A percentile compares a stretch with the other conserved stretches of the same genome.
phyloP scores from a whole-genome alignment of 148 eudicot genomes.

The Heliamphora exappendiculata region DNA sequence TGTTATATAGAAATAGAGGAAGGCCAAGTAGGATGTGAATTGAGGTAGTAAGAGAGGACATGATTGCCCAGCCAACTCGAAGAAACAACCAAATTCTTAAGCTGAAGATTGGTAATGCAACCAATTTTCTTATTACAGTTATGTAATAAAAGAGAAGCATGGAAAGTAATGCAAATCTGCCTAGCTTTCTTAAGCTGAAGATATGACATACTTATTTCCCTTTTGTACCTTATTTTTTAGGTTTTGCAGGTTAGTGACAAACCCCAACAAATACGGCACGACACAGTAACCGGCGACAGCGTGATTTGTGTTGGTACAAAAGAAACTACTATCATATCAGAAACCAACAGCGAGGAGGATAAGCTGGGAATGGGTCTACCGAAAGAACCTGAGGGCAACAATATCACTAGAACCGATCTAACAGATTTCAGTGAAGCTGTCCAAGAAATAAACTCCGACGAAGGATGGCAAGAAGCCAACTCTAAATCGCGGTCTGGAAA shows the following conservation, averaged over 20 bases:
- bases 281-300: slow-evolving; percentile 19
- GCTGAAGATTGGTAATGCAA: too few species aligned
- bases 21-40: not conserved
- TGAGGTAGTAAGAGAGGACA: not conserved
- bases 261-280: slow-evolving; percentile 30
- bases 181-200: not conserved
- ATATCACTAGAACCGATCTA: slow-evolving; percentile 26
- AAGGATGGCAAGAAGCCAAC: slow-evolving; percentile 98
- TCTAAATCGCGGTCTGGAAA: slow-evolving; percentile 57
- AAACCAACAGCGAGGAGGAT: slow-evolving; percentile 22
- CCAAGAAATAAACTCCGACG: slow-evolving; percentile 56
- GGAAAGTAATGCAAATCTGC: not conserved
- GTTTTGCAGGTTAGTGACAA: slow-evolving; percentile 54
- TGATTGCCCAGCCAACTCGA: not conserved
- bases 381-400: slow-evolving; percentile 25
- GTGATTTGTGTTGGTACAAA: slow-evolving; percentile 20
- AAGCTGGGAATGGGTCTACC: slow-evolving; percentile 17
- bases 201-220: slow-evolving; percentile 5
- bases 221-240: slow-evolving; percentile 27
- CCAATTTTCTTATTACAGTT: not conserved
- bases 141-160: not conserved
- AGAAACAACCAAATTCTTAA: too few species aligned
- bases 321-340: slow-evolving; percentile 19
- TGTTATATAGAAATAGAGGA: not conserved
- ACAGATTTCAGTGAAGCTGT: slow-evolving; percentile 25